phyloP scores from a whole-genome alignment of 75 land plant species.

The Picea glauca region DNA sequence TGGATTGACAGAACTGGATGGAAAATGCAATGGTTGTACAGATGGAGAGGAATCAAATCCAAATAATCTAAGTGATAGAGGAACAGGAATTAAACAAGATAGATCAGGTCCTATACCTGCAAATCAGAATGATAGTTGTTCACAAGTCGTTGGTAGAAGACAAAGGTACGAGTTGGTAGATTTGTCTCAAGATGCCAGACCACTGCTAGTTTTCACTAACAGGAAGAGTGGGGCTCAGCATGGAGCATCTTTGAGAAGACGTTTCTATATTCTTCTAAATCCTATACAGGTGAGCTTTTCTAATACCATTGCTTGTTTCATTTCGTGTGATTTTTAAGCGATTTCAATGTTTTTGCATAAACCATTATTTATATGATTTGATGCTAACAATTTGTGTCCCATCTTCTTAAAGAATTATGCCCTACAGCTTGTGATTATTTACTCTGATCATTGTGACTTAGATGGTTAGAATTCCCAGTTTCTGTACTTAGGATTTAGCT shows the following conservation, averaged over 20 bases:
- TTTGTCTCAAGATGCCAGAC: slow-evolving; percentile 80
- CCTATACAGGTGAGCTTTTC: slow-evolving; percentile 64
- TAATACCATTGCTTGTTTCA: neutral
- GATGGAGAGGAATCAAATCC: slow-evolving; percentile 2
- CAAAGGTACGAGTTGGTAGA: slow-evolving; percentile 57
- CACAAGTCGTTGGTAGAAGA: slow-evolving; percentile 15
- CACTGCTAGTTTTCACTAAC: slow-evolving; percentile 83
- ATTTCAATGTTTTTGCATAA: neutral
- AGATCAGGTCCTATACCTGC: neutral
- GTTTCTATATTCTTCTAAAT: slow-evolving; percentile 72
- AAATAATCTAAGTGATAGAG: slow-evolving; percentile 8
- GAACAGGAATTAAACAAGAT: slow-evolving; percentile 12
- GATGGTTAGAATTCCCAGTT: neutral
- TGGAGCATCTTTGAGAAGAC: slow-evolving; percentile 63
- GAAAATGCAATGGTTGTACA: slow-evolving; percentile 18
- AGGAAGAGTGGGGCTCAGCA: slow-evolving; percentile 90
- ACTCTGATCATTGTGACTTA: neutral
- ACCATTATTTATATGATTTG: neutral
- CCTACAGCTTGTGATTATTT: no score
- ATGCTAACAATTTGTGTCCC: neutral
- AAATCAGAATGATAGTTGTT: slow-evolving; percentile 20
- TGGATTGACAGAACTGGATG: slow-evolving; percentile 20
- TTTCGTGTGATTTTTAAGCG: neutral
- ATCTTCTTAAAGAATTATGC: neutral
- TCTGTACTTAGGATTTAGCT: neutral